Percentiles rank a stretch among this genome's conserved stretches.
Conservation (phyloP, 2,329 filamentous ascomycete species). For the Samsoniella hepiali region DNA sequence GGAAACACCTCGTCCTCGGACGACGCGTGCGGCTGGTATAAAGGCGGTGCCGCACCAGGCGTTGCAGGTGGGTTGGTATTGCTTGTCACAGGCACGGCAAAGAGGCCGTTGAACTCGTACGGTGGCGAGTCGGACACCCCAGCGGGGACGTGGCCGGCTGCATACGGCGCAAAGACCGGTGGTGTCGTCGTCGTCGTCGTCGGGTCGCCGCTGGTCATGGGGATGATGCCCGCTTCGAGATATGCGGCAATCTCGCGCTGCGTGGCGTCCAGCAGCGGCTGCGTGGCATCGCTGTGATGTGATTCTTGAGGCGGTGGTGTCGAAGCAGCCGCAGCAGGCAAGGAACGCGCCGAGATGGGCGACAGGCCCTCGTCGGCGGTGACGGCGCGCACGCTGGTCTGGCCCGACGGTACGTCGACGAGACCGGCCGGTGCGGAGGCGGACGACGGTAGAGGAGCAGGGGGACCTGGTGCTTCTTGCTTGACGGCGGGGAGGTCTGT, state of each 20-base stretch:
- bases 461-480: background rate
- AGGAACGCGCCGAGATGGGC: background rate
- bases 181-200: background rate
- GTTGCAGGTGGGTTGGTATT: background rate
- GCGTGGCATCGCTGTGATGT: background rate
- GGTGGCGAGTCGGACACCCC: slow-evolving; percentile 4
- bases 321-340: background rate
- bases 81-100: background rate
- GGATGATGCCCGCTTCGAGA: slow-evolving; percentile 5
- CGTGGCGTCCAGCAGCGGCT: background rate
- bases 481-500: background rate
- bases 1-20: background rate
- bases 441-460: background rate
- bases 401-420: background rate
- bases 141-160: background rate
- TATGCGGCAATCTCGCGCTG: background rate
- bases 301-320: background rate
- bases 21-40: slow-evolving; percentile 3
- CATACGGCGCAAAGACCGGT: background rate
- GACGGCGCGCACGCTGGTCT: slow-evolving; percentile 4
- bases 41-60: background rate
- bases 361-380: background rate
- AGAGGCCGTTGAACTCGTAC: slow-evolving; percentile 8
- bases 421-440: background rate
- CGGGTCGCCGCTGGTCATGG: background rate